A percentile compares a stretch with the other conserved stretches of the same genome.
Evolutionary conservation across 257 asterid genomes (phyloP).

Genomic region (Agastache rugosa): DNA sequence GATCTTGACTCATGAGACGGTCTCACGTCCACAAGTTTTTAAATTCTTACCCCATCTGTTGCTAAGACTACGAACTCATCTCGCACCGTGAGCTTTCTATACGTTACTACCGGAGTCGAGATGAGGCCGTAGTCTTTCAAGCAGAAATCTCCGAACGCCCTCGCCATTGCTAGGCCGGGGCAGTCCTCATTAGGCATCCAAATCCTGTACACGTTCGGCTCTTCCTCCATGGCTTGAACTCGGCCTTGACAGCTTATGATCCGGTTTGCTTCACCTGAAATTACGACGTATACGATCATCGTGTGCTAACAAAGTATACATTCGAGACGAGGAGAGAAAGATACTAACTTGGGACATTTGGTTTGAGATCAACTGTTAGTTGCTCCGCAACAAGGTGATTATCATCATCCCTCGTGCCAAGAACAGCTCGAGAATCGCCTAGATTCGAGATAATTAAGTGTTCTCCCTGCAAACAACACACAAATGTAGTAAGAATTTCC

Average conservation of each 20-base stretch:
- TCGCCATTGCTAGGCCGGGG: constrained; percentile 95
- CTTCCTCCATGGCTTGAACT: constrained; percentile 81
- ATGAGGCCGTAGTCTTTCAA: constrained; percentile 80
- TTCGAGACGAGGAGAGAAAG: not conserved
- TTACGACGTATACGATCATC: not conserved
- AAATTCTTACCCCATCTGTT: constrained; percentile 82
- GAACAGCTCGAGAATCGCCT: constrained; percentile 89
- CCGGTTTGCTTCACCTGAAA: constrained; percentile 65
- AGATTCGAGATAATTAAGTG: constrained; percentile 74
- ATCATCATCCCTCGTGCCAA: constrained; percentile 60
- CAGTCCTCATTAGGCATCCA: constrained; percentile 96
- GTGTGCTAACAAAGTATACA: not conserved
- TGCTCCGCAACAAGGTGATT: constrained; percentile 65
- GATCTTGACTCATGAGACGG: not conserved
- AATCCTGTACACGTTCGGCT: constrained; percentile 71
- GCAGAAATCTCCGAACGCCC: constrained; percentile 93
- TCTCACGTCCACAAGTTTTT: not conserved
- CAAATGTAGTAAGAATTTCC: not conserved
- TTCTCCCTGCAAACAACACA: constrained; percentile 56
- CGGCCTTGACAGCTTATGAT: constrained; percentile 68
- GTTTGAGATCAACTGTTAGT: constrained; percentile 86
- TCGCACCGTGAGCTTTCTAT: constrained; percentile 56
- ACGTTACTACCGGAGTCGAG: constrained; percentile 68
- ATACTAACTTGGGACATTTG: constrained; percentile 71
- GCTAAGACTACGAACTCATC: constrained; percentile 92